Conservation (phyloP, 2,329 filamentous ascomycete species). For the Trichophyton verrucosum region DNA sequence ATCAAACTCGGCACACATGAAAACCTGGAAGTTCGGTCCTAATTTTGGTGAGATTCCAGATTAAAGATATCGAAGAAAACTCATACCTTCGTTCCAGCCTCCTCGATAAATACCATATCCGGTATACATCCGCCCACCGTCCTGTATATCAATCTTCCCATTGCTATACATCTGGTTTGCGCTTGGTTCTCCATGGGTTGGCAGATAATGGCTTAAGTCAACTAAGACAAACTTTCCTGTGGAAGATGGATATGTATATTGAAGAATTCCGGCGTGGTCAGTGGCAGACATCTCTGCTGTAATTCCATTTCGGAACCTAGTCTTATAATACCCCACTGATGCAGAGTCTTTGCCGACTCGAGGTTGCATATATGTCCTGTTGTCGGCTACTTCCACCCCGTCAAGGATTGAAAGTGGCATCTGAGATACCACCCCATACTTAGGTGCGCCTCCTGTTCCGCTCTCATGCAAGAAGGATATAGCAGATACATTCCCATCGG, state of each 20-base stretch:
- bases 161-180: constrained; percentile 34
- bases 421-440: constrained; percentile 28
- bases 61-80: not conserved
- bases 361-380: constrained; percentile 40
- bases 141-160: constrained; percentile 28
- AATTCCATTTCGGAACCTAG: constrained; percentile 46
- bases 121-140: constrained; percentile 30
- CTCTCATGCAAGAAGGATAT: constrained; percentile 40
- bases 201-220: constrained; percentile 32
- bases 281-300: constrained; percentile 53
- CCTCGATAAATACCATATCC: constrained; percentile 39
- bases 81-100: constrained; percentile 33
- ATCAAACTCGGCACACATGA: constrained; percentile 37
- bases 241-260: constrained; percentile 46
- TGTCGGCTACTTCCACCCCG: constrained; percentile 30
- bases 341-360: constrained; percentile 49
- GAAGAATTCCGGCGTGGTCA: constrained; percentile 51
- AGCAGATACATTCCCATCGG: constrained; percentile 40
- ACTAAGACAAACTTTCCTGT: constrained; percentile 48
- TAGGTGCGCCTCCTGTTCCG: constrained; percentile 35
- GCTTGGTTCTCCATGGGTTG: constrained; percentile 29
- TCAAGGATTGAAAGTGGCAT: constrained; percentile 28
- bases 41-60: constrained; percentile 18
- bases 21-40: constrained; percentile 23
- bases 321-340: constrained; percentile 51